Conservation (phyloP, 345 rosid genomes). For the Citrus reticulata region DNA sequence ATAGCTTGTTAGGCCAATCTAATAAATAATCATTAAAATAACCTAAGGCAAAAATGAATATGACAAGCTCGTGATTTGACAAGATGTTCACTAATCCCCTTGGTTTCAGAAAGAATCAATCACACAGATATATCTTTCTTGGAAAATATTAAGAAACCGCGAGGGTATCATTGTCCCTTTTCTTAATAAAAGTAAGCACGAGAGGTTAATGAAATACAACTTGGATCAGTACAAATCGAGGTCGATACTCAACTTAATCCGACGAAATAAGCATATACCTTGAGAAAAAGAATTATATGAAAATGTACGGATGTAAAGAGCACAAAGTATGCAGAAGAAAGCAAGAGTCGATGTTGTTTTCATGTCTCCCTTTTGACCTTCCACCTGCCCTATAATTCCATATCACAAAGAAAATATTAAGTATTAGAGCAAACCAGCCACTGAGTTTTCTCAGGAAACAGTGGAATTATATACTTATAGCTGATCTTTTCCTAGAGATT, state of each 20-base stretch:
- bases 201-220: too few relatives aligned
- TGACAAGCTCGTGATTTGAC: too few relatives aligned
- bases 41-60: too few relatives aligned
- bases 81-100: too few relatives aligned
- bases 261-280: slow-evolving; percentile 12
- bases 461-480: slow-evolving; percentile 18
- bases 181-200: too few relatives aligned
- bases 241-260: too few relatives aligned
- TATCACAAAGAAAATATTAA: not conserved
- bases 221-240: too few relatives aligned
- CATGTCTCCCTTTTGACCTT: slow-evolving; percentile 13
- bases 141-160: too few relatives aligned
- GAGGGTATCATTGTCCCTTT: too few relatives aligned
- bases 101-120: too few relatives aligned
- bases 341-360: slow-evolving; percentile 9
- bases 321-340: slow-evolving; percentile 13
- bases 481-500: slow-evolving; percentile 3
- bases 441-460: slow-evolving; percentile 15
- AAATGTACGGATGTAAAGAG: slow-evolving; percentile 1
- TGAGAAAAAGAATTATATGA: not conserved
- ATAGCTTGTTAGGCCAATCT: not conserved
- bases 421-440: not conserved
- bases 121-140: too few relatives aligned
- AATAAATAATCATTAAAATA: not conserved
- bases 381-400: not conserved